Evolutionary conservation across 2,329 filamentous ascomycete genomes (phyloP).

Genomic region (Colletotrichum tabaci): DNA sequence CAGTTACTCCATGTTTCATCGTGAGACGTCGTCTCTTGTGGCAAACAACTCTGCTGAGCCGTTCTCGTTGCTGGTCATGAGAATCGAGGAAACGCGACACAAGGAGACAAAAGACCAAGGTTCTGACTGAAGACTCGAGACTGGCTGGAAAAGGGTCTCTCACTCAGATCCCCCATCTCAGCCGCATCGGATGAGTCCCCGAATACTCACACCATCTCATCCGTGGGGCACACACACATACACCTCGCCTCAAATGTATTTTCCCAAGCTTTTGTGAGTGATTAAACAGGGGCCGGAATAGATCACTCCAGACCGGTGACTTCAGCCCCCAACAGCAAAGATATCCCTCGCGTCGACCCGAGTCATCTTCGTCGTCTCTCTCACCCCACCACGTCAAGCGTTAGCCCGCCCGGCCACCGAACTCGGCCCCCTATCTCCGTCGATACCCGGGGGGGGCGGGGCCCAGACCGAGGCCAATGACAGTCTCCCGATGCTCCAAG

Average conservation of each 20-base stretch:
- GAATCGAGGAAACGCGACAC: too few species aligned
- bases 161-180: slow-evolving; percentile 6
- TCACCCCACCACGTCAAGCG: background rate
- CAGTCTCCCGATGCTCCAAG: background rate
- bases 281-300: background rate
- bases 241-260: background rate
- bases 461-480: slow-evolving; percentile 12
- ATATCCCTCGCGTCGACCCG: background rate
- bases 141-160: background rate
- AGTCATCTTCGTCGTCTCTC: background rate
- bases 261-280: background rate
- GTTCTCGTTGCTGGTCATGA: too few species aligned
- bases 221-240: background rate
- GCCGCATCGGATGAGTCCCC: slow-evolving; percentile 15
- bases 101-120: too few species aligned
- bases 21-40: background rate
- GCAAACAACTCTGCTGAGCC: background rate
- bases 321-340: background rate
- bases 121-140: background rate
- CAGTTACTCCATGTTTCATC: background rate
- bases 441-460: slow-evolving; percentile 14
- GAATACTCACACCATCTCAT: background rate
- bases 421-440: slow-evolving; percentile 10
- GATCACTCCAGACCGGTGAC: background rate
- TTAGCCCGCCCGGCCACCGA: background rate